Base-by-base conservation (phyloP, 2,329 filamentous ascomycete genomes). In the Xenoacremonium recifei region DNA sequence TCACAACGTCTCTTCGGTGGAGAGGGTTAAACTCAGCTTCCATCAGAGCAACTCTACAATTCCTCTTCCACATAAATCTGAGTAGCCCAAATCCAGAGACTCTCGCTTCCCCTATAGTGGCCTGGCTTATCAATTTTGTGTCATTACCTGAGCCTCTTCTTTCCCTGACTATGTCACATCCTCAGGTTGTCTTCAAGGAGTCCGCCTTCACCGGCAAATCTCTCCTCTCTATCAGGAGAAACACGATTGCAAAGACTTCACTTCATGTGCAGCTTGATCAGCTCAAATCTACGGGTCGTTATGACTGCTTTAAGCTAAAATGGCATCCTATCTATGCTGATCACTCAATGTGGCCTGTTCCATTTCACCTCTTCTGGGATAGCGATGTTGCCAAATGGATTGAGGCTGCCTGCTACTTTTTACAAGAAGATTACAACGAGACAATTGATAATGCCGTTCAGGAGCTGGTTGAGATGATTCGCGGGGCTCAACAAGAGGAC, bases 291-390 rank as follows among this genome's bases (percentile, higher is more conserved):
- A 80, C 77, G 3, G 78, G 79, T 2, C 69, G 75, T 19, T 80
- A 79, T 48, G 71, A 79, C 49, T 77, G 75, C 33, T 83, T 83
- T 62, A 73, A 75, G 49, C 59, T 83, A 15, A 46, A 73, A 58
- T 80, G 76, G 76, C 73, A 82, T 49, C 65, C 72, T 0, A 65
- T 66, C 2, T 82, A 82, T 53, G 67, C 66, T 12, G 71, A 80
- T 35, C 59, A 68, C 37, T 68, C 70, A 1, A 52, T 51, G 47
- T 80, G 75, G 74, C 79, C 79, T 1, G 68, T 80, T 1, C 76
- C 78, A 0, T 74, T 76, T 17, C 76, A 79, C 49, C 61, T 79
- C 1, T 83, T 82, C 54, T 82, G 79, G 78, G 79, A 83, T 51
- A 69, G 66, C 50, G 48, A 50, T 34, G 45, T 79, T 16, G 78